Base-by-base conservation (phyloP, 106 monocot genomes). In the Dioscorea alata region DNA sequence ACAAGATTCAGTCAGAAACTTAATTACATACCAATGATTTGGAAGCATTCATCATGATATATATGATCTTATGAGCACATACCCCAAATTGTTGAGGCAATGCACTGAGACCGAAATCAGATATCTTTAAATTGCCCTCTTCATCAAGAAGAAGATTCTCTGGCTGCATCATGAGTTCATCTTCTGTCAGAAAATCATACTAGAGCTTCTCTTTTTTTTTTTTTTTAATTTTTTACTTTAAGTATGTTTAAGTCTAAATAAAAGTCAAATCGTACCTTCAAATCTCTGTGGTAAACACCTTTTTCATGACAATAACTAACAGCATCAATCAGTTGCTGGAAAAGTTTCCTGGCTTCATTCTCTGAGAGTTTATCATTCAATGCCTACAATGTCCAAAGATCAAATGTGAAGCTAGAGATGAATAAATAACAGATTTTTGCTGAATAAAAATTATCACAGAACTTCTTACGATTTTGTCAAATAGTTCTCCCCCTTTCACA, bases 271-370 rank as follows among this genome's bases (percentile, higher is more conserved):
- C 6, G 2, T 70, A 95, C 94, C 91, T 95, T 97, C 60, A 97
- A 65, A 67, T 97, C 97, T 48, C 97, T 80, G 25, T 97, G 97
- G 69, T 83, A 97, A 66, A 97, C 97, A 10, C 97, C 92, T 72
- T 79, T 92, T 12, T 71, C 84, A 63, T 97, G 97, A 59, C 97
- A 97, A 70, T 97, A 97, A 68, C 89, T 81, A 21, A 97, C 69
- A 64, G 79, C 97, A 77, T 97, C 97, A 64, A 97, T 89, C 51
- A 97, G 71, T 75, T 97, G 97, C 81, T 97, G 97, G 73, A 97
- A 97, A 25, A 92, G 57, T 62, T 67, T 89, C 28, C 86, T 58
- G 13, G 84, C 89, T 76, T 87, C 78, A 16, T 60, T 49, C 74
- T 97, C 97, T 33, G 85, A 33, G 50, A 92, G 70, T 62, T 67